Evolutionary conservation across 441 rosid species (phyloP), one percentile per base, ranked within the genome.

Genomic region (Erodium trifolium): DNA sequence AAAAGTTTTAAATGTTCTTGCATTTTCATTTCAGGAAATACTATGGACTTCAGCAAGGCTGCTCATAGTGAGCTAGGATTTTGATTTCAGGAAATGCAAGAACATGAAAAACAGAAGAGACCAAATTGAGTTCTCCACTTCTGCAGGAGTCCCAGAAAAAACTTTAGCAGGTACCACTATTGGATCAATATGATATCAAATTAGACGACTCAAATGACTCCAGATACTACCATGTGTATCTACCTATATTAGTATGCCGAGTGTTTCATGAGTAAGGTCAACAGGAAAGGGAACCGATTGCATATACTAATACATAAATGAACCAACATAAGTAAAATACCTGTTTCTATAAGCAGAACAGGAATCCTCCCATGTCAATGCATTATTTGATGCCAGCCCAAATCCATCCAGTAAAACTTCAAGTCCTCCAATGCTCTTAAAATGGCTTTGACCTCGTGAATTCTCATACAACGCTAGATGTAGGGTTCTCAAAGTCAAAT

Each of bases 371-470:
- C 72, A 68, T 37, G 82, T 75, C 63, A 77, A 73, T 39, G 76
- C 71, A 70, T 78, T 80, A 68, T 75, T 78, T 37, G 89, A 81
- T 74, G 92, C 85, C 72, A 87, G 80, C 23, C 88, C 96, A 68
- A 83, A 80, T 62, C 91, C 96, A 84, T 89, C 96, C 80, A 89
- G 75, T 60, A 89, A 79, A 74, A 84, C 96, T 78, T 89, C 96
- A 81, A 89, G 88, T 74, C 96, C 96, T 75, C 96, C 96, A 31
- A 89, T 87, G 78, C 92, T 87, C 83, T 86, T 89, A 75, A 89
- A 89, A 82, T 86, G 96, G 77, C 82, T 87, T 78, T 89, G 96
- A 82, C 92, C 96, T 29, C 92, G 86, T 63, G 88, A 80, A 78
- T 89, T 89, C 68, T 83, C 84, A 41, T 70, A 79, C 68, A 89